phyloP scores from a whole-genome alignment of 306 rosid species.

The Dryas octopetala region DNA sequence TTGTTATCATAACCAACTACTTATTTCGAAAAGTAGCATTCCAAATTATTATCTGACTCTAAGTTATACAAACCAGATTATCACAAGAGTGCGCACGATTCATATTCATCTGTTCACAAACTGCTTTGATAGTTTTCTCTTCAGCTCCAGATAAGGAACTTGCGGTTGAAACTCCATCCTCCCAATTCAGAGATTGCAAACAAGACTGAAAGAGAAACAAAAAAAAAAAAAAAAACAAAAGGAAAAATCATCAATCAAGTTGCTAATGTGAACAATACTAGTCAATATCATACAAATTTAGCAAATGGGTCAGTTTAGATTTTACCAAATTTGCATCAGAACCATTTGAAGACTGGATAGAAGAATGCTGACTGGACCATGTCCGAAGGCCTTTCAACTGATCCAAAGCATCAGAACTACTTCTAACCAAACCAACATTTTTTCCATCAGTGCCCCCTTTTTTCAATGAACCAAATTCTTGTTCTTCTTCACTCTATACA shows the following conservation, averaged over 20 bases:
- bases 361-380: conserved; percentile 59
- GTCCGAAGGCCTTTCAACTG: conserved; percentile 40
- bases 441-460: conserved; percentile 31
- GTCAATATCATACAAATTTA: conserved; percentile 9
- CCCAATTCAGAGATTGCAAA: conserved; percentile 34
- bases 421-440: conserved; percentile 40
- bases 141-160: conserved; percentile 65
- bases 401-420: conserved; percentile 35
- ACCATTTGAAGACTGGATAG: conserved; percentile 34
- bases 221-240: neutral
- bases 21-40: conserved; percentile 15
- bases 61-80: conserved; percentile 12
- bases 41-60: neutral
- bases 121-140: conserved; percentile 62
- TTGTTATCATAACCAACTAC: conserved; percentile 12
- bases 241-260: conserved; percentile 23
- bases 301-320: conserved; percentile 25
- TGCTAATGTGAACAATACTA: neutral
- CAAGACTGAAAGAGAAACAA: conserved; percentile 43
- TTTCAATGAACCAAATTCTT: conserved; percentile 20
- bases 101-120: conserved; percentile 65
- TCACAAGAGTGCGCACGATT: conserved; percentile 15
- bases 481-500: conserved; percentile 80
- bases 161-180: conserved; percentile 47
- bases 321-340: conserved; percentile 47